These are phyloP conservation scores for Coemansia brasiliensis DNA, from an alignment of 192 early-diverging fungal genomes.

Conservation along the genomic window DNA sequence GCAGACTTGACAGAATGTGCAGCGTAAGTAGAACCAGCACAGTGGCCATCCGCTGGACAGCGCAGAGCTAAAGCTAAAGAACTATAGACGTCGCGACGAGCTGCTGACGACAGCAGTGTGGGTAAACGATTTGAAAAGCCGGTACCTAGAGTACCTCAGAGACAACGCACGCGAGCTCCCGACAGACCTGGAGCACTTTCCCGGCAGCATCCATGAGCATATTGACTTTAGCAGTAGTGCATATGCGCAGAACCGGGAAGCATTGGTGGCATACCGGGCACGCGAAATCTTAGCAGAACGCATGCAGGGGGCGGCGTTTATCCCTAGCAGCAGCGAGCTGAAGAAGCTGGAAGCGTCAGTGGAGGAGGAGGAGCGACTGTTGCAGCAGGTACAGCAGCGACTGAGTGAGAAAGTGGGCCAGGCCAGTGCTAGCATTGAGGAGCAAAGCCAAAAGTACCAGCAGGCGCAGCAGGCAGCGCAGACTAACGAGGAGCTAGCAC, in stretches of 20 bases:
- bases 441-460: constrained; percentile 33
- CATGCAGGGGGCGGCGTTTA: constrained; percentile 38
- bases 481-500: constrained; percentile 33
- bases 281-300: constrained; percentile 46
- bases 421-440: constrained; percentile 36
- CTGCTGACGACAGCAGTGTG: constrained; percentile 42
- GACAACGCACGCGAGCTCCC: constrained; percentile 35
- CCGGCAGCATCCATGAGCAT: constrained; percentile 31
- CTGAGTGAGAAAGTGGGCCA: constrained; percentile 35
- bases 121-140: constrained; percentile 45
- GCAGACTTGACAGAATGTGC: constrained; percentile 34
- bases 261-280: constrained; percentile 38
- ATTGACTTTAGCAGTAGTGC: constrained; percentile 36
- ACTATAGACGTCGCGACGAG: constrained; percentile 46
- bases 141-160: constrained; percentile 37
- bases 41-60: neutral
- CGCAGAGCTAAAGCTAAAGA: neutral
- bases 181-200: constrained; percentile 37
- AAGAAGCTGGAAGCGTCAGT: constrained; percentile 49
- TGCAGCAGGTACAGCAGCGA: constrained; percentile 42
- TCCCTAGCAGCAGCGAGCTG: constrained; percentile 40
- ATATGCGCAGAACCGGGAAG: constrained; percentile 41
- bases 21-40: constrained; percentile 27
- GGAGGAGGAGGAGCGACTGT: constrained; percentile 46
- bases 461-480: constrained; percentile 15